Base-by-base conservation (phyloP, 805 yeast genomes). In the Candida pseudoglaebosa region DNA sequence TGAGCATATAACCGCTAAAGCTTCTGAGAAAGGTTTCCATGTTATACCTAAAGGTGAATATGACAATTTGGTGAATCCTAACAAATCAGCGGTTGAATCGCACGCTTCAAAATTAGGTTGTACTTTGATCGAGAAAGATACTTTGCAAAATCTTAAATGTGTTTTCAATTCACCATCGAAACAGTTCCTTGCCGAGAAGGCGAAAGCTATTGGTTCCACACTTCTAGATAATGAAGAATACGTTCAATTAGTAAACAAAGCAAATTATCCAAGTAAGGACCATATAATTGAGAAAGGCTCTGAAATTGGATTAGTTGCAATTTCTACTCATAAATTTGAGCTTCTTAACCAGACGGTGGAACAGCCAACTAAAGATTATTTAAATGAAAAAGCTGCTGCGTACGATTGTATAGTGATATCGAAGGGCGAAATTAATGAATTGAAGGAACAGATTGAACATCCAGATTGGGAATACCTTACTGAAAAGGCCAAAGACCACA, bases 321-420 rank as follows among this genome's bases (percentile, higher is more conserved):
- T 47, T 20, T 36, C 40, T 6, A 34, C 28, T 5, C 33, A 45
- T 2, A 52, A 52, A 4, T 40, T 46, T 14, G 17, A 38, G 12
- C 2, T 18, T 5, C 24, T 48, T 18, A 32, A 19, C 3, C 14
- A 36, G 26, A 28, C 5, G 19, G 30, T 50, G 5, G 46, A 45
- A 2, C 41, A 49, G 8, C 76, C 78, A 4, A 50, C 62, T 10
- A 47, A 50, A 10, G 66, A 56, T 2, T 49, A 53, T 22, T 40
- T 58, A 10, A 45, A 42, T 20, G 53, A 50, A 24, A 51, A 50
- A 29, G 61, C 65, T 16, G 45, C 46, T 40, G 46, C 48, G 15
- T 48, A 49, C 28, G 57, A 49, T 34, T 49, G 46, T 40, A 41
- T 37, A 19, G 45, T 55, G 43, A 50, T 49, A 30, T 24, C 24